These are phyloP conservation scores for Rosa multiflora DNA, from an alignment of 306 rosid species.

Conservation along the genomic window DNA sequence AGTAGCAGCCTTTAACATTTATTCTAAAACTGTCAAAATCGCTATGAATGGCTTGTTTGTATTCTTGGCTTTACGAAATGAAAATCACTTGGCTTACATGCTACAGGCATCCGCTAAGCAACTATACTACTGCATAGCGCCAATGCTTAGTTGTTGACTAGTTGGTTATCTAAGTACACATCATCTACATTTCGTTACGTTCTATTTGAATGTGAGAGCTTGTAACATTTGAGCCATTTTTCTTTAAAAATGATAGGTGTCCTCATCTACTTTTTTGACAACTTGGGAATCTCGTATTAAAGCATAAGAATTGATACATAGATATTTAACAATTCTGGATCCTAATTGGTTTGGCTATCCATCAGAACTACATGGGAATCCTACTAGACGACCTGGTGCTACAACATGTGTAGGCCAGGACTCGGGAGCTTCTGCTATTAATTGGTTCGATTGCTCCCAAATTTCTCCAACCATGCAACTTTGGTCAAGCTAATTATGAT, in stretches of 20 bases:
- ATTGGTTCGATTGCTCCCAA: neutral
- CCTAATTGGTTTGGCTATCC: neutral
- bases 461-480: neutral
- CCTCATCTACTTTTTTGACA: neutral
- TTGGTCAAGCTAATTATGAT: neutral
- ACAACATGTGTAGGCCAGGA: neutral
- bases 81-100: neutral
- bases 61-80: neutral
- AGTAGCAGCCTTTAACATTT: neutral
- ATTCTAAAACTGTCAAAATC: neutral
- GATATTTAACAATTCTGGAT: neutral
- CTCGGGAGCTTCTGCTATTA: neutral
- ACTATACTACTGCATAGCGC: neutral
- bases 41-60: neutral
- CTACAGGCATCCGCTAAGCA: neutral
- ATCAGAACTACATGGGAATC: neutral
- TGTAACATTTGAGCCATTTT: neutral
- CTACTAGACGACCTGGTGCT: neutral
- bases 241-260: neutral
- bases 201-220: neutral
- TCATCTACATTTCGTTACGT: neutral
- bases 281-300: neutral
- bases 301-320: neutral
- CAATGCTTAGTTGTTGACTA: neutral
- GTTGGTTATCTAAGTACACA: neutral